phyloP scores from a whole-genome alignment of 306 rosid genomes.

The Biancaea sappan region DNA sequence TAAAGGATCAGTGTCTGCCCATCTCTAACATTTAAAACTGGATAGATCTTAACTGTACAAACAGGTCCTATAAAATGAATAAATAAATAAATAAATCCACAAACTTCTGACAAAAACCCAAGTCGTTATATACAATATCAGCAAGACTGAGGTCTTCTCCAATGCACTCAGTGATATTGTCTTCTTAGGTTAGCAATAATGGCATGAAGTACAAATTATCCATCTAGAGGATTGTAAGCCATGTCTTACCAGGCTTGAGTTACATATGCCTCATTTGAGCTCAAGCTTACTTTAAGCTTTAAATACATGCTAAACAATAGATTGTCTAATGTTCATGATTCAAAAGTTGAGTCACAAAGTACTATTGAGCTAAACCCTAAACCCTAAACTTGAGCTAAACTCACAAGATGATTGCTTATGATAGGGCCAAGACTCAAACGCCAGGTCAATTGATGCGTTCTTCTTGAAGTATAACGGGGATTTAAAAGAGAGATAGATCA shows the following conservation, averaged over 20 bases:
- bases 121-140: neutral
- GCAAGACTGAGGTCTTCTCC: neutral
- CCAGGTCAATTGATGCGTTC: neutral
- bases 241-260: neutral
- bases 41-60: neutral
- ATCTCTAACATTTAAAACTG: neutral
- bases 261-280: neutral
- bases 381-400: constrained; percentile 4
- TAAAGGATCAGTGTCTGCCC: neutral
- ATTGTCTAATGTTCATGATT: neutral
- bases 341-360: neutral
- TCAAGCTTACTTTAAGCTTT: neutral
- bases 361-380: too few species aligned
- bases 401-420: neutral
- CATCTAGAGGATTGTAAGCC: neutral
- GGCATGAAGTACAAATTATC: neutral
- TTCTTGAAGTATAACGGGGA: constrained; percentile 15
- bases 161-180: neutral
- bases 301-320: neutral
- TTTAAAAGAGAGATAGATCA: constrained; percentile 21
- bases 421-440: neutral
- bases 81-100: neutral
- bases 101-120: neutral
- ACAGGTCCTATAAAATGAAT: neutral
- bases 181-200: neutral